Evolutionary conservation across 1,284 basidiomycete species (phyloP).

Genomic region (Ceratobasidium sp.): DNA sequence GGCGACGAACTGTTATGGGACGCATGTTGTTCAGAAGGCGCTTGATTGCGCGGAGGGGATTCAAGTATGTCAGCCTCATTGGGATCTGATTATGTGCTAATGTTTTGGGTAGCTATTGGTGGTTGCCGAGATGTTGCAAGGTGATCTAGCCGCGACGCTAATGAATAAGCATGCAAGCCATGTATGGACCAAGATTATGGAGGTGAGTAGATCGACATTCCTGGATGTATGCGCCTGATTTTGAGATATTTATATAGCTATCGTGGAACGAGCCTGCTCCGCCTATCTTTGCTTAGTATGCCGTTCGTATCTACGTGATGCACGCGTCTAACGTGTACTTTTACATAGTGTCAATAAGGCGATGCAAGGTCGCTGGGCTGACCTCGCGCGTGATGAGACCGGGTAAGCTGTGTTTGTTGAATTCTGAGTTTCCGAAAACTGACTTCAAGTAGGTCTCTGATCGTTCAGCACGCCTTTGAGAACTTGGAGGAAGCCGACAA

Average conservation of each 20-base stretch:
- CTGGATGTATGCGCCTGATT: background rate
- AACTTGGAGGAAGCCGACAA: constrained; percentile 85
- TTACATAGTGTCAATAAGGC: constrained; percentile 80
- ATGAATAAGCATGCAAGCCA: constrained; percentile 90
- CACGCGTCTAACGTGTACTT: constrained; percentile 32
- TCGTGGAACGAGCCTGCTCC: constrained; percentile 81
- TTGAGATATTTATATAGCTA: constrained; percentile 65
- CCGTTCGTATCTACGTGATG: constrained; percentile 51
- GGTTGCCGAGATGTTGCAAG: constrained; percentile 82
- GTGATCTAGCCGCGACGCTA: constrained; percentile 83
- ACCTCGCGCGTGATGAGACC: constrained; percentile 87
- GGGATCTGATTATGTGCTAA: background rate
- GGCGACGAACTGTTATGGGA: constrained; percentile 87
- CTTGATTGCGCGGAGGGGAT: constrained; percentile 88
- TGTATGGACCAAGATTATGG: no score
- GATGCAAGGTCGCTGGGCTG: constrained; percentile 86
- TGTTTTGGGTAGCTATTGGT: constrained; percentile 66
- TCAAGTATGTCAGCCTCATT: constrained; percentile 56
- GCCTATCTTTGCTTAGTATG: constrained; percentile 85
- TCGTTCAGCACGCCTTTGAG: constrained; percentile 80
- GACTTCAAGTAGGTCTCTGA: constrained; percentile 41
- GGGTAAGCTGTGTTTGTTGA: constrained; percentile 64
- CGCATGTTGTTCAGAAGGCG: constrained; percentile 88
- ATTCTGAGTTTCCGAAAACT: background rate
- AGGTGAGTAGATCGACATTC: constrained; percentile 12